phyloP scores from a whole-genome alignment of 495 filamentous ascomycete species.

The Sabuloglossum arenarium region DNA sequence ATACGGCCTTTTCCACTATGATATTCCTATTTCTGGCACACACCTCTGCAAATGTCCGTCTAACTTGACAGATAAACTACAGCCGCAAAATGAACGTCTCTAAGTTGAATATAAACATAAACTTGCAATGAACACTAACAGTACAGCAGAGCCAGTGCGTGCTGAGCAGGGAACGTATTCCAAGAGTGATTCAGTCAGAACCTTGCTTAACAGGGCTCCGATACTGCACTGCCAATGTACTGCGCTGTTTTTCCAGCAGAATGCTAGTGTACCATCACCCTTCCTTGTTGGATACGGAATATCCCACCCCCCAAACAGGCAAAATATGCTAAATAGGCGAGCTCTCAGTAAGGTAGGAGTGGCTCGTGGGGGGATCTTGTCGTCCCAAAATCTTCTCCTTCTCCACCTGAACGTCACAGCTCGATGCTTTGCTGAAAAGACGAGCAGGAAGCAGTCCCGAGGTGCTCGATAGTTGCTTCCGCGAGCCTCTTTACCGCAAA shows the following conservation, averaged over 20 bases:
- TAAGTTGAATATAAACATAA: too few relatives aligned
- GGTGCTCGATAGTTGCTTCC: constrained; percentile 2
- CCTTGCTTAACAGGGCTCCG: not conserved
- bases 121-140: too few relatives aligned
- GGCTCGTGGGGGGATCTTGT: not conserved
- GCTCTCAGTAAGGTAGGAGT: not conserved
- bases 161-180: too few relatives aligned
- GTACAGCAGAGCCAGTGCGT: too few relatives aligned
- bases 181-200: not conserved
- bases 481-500: not conserved
- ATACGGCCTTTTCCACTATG: too few relatives aligned
- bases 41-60: too few relatives aligned
- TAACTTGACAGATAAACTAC: not conserved
- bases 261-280: not conserved
- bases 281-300: not conserved
- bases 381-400: not conserved
- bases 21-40: too few relatives aligned
- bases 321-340: too few relatives aligned
- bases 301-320: too few relatives aligned
- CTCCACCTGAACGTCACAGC: not conserved
- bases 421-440: constrained; percentile 2
- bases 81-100: not conserved
- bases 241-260: not conserved
- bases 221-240: too few relatives aligned
- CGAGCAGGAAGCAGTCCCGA: constrained; percentile 1